Conservation (phyloP, 2,329 filamentous ascomycete genomes). For the Stylonectria norvegica region DNA sequence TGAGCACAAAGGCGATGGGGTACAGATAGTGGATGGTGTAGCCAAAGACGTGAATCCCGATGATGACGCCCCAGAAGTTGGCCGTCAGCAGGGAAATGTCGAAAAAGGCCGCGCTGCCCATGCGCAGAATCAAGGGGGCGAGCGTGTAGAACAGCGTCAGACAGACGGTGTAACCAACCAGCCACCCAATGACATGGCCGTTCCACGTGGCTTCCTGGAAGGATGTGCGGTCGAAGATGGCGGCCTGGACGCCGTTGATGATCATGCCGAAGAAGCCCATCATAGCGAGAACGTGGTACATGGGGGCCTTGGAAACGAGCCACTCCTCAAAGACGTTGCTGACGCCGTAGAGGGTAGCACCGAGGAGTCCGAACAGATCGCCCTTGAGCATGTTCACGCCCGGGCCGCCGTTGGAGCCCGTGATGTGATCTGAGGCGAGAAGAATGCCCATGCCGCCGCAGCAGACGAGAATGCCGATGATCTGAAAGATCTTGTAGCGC, state of each 20-base stretch:
- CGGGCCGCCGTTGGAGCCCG: constrained; percentile 65
- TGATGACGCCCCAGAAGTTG: constrained; percentile 96
- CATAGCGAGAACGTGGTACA: constrained; percentile 93
- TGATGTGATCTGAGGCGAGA: constrained; percentile 83
- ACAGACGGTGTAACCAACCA: constrained; percentile 84
- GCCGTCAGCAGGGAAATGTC: constrained; percentile 91
- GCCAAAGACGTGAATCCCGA: constrained; percentile 83
- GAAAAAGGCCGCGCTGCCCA: constrained; percentile 90
- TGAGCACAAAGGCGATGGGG: constrained; percentile 90
- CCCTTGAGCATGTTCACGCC: constrained; percentile 77
- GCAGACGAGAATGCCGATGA: constrained; percentile 82
- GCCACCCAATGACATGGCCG: constrained; percentile 69
- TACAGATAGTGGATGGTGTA: constrained; percentile 84
- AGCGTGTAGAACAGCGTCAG: constrained; percentile 83
- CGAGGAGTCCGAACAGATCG: constrained; percentile 85
- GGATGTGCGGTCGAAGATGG: constrained; percentile 80
- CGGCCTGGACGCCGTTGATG: constrained; percentile 88
- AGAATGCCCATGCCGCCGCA: constrained; percentile 88
- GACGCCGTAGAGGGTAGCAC: constrained; percentile 86
- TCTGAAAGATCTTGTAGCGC: constrained; percentile 83
- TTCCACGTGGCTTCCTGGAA: constrained; percentile 67
- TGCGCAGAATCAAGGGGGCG: constrained; percentile 82
- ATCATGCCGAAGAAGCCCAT: constrained; percentile 82
- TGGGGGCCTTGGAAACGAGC: constrained; percentile 78
- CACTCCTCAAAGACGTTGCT: constrained; percentile 93